Base-by-base conservation (phyloP, 2,329 filamentous ascomycete species). In the Colletotrichum eleusines region DNA sequence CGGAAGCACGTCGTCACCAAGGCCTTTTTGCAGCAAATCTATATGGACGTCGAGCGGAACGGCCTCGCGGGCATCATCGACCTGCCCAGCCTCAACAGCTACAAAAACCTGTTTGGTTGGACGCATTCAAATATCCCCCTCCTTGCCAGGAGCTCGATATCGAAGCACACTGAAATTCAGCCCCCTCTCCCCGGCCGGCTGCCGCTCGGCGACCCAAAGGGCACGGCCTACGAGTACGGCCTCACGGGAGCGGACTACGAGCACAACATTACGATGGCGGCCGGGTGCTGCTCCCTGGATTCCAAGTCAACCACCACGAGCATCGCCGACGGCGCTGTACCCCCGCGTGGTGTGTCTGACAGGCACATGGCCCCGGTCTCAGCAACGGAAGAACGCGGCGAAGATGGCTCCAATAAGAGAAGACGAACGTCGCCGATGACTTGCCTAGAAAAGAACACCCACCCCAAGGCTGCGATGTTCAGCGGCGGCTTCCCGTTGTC, bases 11-110 rank as follows among this genome's bases (percentile, higher is more conserved):
- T 90, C 1, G 87, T 98, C 38, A 95, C 94, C 0, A 90, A 92
- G 54, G 93, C 93, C 0, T 97, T 97, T 78, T 83, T 97, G n/a
- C 90, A 92, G 14, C 95, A 98, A 77, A 84, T 95, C 0, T 89
- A 94, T 69, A 85, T 95, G n/a, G 95, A 98, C 75, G 88, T 97
- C 11, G 89, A 94, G 44, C 78, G 79, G 40, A 86, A 85, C 71
- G 81, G 80, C 1, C 76, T 88, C 33, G 73, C 76, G 3, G 72
- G 77, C 4, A 75, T 77, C 14, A 78, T 84, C 12, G 76, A 74
- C 11, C 73, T 85, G n/a, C 80, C 83, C 1, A 75, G 73, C 3
- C 73, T 85, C 18, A 75, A 76, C 18, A 78, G 77, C 46, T 78
- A 82, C 54, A 77, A 77, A 16, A 72, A 77, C 53, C 71, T 77